These are phyloP conservation scores for Lyophyllum shimeji DNA, from an alignment of 768 basidiomycete species.

Conservation along the genomic window DNA sequence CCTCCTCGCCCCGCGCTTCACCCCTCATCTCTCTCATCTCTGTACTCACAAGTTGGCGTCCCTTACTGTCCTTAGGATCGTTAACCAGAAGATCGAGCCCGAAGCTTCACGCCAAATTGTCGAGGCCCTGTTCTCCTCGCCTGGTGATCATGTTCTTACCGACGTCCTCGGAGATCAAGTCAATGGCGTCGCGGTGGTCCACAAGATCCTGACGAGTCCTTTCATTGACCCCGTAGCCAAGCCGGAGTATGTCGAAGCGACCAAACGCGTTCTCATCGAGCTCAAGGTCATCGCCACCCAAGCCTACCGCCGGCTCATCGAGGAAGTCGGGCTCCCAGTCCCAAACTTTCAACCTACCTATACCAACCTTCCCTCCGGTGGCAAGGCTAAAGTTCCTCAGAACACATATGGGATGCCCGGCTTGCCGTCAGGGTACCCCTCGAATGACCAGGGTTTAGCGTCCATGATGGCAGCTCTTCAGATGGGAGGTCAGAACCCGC, in stretches of 20 bases:
- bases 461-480: slow-evolving; percentile 93
- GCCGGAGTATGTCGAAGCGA: slow-evolving; percentile 74
- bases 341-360: slow-evolving; percentile 86
- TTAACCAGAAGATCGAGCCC: slow-evolving; percentile 94
- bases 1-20: slow-evolving; percentile 92
- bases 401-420: slow-evolving; percentile 68
- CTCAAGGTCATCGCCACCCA: slow-evolving; percentile 94
- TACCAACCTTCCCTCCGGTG: slow-evolving; percentile 58
- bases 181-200: slow-evolving; percentile 89
- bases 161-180: slow-evolving; percentile 97
- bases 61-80: slow-evolving; percentile 89
- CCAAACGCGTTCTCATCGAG: slow-evolving; percentile 86
- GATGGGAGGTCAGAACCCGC: slow-evolving; percentile 86
- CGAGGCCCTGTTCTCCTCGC: slow-evolving; percentile 88
- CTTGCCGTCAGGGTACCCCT: slow-evolving; percentile 75
- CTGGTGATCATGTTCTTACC: slow-evolving; percentile 85
- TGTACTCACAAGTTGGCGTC: slow-evolving; percentile 98
- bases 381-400: slow-evolving; percentile 61
- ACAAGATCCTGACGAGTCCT: slow-evolving; percentile 88
- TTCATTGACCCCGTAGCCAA: slow-evolving; percentile 77
- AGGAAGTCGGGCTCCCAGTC: slow-evolving; percentile 91
- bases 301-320: slow-evolving; percentile 89
- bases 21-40: slow-evolving; percentile 93
- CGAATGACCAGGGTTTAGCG: slow-evolving; percentile 81
- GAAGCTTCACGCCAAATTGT: slow-evolving; percentile 86